These are phyloP conservation scores for Candida anglica DNA, from an alignment of 805 yeast genomes.

Conservation along the genomic window DNA sequence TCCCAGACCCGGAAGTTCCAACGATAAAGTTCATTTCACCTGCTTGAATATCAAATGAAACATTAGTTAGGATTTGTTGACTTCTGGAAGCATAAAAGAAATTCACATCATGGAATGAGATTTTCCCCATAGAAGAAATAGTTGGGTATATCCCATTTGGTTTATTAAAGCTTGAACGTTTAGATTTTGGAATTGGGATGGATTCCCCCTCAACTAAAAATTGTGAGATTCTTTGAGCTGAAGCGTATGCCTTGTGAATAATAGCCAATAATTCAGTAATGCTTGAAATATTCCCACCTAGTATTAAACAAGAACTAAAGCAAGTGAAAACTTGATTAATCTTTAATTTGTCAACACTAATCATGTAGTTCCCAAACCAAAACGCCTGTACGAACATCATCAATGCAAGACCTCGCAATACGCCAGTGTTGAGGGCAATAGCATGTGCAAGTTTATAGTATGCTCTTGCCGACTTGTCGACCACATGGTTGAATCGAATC, in stretches of 20 bases:
- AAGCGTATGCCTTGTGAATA: slow-evolving; percentile 70
- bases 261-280: slow-evolving; percentile 55
- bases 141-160: slow-evolving; percentile 9
- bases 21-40: slow-evolving; percentile 58
- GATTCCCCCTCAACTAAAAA: slow-evolving; percentile 24
- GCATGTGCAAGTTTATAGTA: slow-evolving; percentile 45
- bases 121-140: slow-evolving; percentile 37
- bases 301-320: slow-evolving; percentile 72
- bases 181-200: neutral
- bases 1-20: slow-evolving; percentile 92
- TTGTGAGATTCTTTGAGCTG: slow-evolving; percentile 47
- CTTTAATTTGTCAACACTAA: slow-evolving; percentile 43
- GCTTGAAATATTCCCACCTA: slow-evolving; percentile 59
- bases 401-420: slow-evolving; percentile 54
- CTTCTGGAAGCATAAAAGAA: slow-evolving; percentile 65
- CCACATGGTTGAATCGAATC: slow-evolving; percentile 34
- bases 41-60: slow-evolving; percentile 38
- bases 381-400: slow-evolving; percentile 87
- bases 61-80: slow-evolving; percentile 42
- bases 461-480: slow-evolving; percentile 30
- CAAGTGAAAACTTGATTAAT: slow-evolving; percentile 75
- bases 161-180: neutral
- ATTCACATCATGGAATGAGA: slow-evolving; percentile 51
- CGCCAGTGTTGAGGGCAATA: slow-evolving; percentile 52
- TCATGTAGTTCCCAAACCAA: slow-evolving; percentile 81